Percentiles rank a stretch among this genome's conserved stretches.
Conservation (phyloP, 2,329 filamentous ascomycete species). For the Claviceps monticola region DNA sequence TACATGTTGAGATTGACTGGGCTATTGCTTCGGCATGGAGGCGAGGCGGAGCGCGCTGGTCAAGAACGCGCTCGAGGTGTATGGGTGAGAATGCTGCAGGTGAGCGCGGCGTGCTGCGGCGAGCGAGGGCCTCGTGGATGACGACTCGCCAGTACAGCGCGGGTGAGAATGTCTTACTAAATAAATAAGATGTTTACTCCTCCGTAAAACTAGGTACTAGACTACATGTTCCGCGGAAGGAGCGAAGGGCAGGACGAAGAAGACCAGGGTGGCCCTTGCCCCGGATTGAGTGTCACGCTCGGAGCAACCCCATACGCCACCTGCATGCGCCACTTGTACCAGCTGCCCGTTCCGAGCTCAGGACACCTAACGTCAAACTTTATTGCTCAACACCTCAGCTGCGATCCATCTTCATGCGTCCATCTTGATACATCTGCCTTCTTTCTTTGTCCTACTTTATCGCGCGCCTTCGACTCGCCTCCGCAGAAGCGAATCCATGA, state of each 20-base stretch:
- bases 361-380: neutral
- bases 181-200: no score
- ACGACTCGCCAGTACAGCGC: no score
- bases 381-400: neutral
- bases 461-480: neutral
- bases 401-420: no score
- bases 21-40: constrained; percentile 1
- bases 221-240: no score
- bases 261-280: neutral
- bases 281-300: no score
- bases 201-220: no score
- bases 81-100: neutral
- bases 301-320: neutral
- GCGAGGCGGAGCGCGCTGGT: neutral
- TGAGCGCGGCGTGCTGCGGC: neutral
- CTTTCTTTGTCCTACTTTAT: neutral
- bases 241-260: no score
- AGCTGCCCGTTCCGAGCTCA: neutral
- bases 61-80: neutral
- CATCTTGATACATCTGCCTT: no score
- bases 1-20: constrained; percentile 50
- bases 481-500: constrained; percentile 9
- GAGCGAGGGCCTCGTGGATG: no score
- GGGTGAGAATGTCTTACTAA: no score
- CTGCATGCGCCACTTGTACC: neutral